phyloP scores from a whole-genome alignment of 257 asterid species.

The Solanum piurae region DNA sequence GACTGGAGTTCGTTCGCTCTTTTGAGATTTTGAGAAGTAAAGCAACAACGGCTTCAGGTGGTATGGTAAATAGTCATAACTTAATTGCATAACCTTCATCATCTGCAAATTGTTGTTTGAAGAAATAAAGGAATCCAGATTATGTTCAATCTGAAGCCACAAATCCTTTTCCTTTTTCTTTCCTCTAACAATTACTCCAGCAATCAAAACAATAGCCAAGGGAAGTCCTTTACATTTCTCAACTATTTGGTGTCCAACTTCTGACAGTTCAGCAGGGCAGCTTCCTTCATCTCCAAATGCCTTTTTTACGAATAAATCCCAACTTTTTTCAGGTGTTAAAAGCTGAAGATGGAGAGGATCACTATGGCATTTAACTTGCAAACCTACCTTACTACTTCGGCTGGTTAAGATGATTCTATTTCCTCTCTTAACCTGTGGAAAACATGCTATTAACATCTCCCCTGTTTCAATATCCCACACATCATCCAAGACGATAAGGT shows the following conservation, averaged over 20 bases:
- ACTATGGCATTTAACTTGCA: background rate
- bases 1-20: too few relatives aligned
- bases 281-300: background rate
- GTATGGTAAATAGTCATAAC: too few relatives aligned
- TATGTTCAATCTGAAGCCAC: background rate
- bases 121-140: too few relatives aligned
- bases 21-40: too few relatives aligned
- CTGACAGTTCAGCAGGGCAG: background rate
- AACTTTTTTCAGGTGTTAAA: background rate
- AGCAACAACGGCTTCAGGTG: too few relatives aligned
- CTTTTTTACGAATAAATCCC: background rate
- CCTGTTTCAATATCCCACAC: background rate
- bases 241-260: background rate
- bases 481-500: too few relatives aligned
- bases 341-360: background rate
- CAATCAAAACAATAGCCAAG: background rate
- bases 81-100: too few relatives aligned
- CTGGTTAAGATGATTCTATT: background rate
- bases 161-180: background rate
- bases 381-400: background rate
- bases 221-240: conserved; percentile 14
- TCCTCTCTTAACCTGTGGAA: background rate
- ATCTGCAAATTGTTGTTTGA: too few relatives aligned
- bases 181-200: background rate
- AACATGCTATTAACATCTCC: background rate